A percentile compares a stretch with the other conserved stretches of the same genome.
Conservation (phyloP, 441 rosid species). For the Adansonia gregorii region DNA sequence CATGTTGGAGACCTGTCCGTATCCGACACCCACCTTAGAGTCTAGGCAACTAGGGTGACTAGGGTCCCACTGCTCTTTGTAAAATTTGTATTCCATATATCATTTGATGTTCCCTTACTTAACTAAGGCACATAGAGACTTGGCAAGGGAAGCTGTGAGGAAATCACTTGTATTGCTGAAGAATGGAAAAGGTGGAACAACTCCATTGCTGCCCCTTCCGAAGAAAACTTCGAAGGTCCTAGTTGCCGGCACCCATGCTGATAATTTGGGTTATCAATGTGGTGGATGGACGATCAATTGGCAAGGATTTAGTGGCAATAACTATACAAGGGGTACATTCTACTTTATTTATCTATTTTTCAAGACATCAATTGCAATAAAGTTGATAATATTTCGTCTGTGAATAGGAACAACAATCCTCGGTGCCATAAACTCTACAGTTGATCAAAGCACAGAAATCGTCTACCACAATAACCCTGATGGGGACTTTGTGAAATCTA, state of each 20-base stretch:
- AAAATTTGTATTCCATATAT: neutral
- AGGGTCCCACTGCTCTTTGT: neutral
- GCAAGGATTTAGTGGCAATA: conserved; percentile 69
- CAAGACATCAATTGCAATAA: neutral
- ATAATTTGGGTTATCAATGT: conserved; percentile 73
- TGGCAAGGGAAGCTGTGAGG: conserved; percentile 76
- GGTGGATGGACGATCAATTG: conserved; percentile 78
- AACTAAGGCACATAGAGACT: conserved; percentile 58
- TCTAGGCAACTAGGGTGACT: too few relatives aligned
- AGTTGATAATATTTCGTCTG: neutral
- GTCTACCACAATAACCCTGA: conserved; percentile 54
- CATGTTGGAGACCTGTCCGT: too few relatives aligned
- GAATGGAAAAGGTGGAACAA: conserved; percentile 57
- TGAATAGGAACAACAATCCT: conserved; percentile 66
- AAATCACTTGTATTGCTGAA: conserved; percentile 70
- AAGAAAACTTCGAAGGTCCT: conserved; percentile 59
- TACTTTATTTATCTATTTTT: neutral
- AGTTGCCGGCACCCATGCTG: conserved; percentile 71
- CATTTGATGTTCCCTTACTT: conserved; percentile 21
- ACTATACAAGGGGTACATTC: conserved; percentile 54
- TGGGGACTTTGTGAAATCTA: conserved; percentile 56
- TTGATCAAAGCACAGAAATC: conserved; percentile 57
- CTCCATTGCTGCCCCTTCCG: conserved; percentile 62
- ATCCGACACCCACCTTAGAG: too few relatives aligned
- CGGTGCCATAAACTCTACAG: conserved; percentile 51